Evolutionary conservation across 202 grass and related monocot species (phyloP).

Genomic region (Miscanthus sacchariflorus): DNA sequence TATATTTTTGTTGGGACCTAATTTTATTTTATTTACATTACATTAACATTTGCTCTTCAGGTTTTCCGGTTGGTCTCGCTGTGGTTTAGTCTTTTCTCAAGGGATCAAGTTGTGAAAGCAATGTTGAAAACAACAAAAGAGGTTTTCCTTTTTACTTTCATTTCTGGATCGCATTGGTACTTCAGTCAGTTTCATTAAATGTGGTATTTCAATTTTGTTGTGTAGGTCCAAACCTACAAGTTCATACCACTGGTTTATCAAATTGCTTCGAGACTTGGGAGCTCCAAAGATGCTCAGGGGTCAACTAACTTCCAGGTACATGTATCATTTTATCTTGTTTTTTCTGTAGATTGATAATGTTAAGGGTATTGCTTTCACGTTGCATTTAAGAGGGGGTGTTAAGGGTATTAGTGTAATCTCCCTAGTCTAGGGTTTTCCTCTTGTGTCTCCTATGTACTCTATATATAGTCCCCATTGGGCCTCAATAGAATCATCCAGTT

Average conservation of each 20-base stretch:
- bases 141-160: conserved; percentile 41
- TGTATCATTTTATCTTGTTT: conserved; percentile 47
- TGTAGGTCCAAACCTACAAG: conserved; percentile 87
- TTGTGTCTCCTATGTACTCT: not conserved
- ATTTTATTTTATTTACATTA: conserved; percentile 17
- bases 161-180: conserved; percentile 36
- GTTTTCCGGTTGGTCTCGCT: conserved; percentile 92
- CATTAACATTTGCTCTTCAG: conserved; percentile 46
- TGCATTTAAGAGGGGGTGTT: not conserved
- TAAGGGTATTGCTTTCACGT: not conserved
- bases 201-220: conserved; percentile 27
- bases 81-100: conserved; percentile 93
- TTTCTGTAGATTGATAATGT: conserved; percentile 29
- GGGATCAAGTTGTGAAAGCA: conserved; percentile 76
- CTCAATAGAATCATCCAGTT: too few relatives aligned
- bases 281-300: conserved; percentile 80
- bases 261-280: conserved; percentile 96
- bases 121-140: conserved; percentile 89
- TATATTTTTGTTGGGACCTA: conserved; percentile 34
- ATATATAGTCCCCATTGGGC: too few relatives aligned
- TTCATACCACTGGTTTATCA: conserved; percentile 97
- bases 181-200: conserved; percentile 34
- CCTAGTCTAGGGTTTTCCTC: not conserved
- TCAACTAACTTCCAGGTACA: conserved; percentile 85
- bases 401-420: not conserved